Conservation (phyloP, 2,329 filamentous ascomycete species). For the Venturia pyrina region DNA sequence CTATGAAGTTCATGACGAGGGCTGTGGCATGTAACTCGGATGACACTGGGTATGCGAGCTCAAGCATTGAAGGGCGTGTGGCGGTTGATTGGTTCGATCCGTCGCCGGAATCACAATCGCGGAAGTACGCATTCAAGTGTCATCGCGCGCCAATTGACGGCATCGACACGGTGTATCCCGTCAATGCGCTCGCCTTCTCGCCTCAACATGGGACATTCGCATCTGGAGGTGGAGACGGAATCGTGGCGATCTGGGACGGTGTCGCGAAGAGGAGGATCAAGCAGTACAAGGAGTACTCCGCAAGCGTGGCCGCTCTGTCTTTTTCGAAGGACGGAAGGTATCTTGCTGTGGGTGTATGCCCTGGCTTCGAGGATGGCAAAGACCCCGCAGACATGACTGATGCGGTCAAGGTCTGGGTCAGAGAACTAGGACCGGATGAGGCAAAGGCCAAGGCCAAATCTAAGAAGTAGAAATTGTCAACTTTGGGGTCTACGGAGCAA, state of each 20-base stretch:
- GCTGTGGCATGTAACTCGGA: constrained; percentile 94
- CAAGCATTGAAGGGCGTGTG: constrained; percentile 87
- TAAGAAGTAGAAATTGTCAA: background rate
- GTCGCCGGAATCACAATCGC: constrained; percentile 70
- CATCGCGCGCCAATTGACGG: constrained; percentile 67
- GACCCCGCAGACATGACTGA: constrained; percentile 66
- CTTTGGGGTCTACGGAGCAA: background rate
- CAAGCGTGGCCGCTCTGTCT: constrained; percentile 65
- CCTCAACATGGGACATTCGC: constrained; percentile 72
- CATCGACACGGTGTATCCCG: constrained; percentile 78
- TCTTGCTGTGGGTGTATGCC: constrained; percentile 71
- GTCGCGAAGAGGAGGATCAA: constrained; percentile 81
- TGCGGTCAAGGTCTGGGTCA: constrained; percentile 63
- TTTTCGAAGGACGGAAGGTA: constrained; percentile 71
- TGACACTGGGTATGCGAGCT: constrained; percentile 85
- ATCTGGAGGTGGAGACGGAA: constrained; percentile 78
- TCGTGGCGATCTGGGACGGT: constrained; percentile 89
- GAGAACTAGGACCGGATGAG: constrained; percentile 79
- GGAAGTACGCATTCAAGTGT: constrained; percentile 98
- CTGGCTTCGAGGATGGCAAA: constrained; percentile 79
- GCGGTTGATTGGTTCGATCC: constrained; percentile 98
- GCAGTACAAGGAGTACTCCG: constrained; percentile 76
- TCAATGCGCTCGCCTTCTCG: constrained; percentile 84
- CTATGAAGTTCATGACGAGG: constrained; percentile 90
- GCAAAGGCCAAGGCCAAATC: constrained; percentile 77